Conservation (phyloP, 768 basidiomycete genomes). For the Amanita brunnescens region DNA sequence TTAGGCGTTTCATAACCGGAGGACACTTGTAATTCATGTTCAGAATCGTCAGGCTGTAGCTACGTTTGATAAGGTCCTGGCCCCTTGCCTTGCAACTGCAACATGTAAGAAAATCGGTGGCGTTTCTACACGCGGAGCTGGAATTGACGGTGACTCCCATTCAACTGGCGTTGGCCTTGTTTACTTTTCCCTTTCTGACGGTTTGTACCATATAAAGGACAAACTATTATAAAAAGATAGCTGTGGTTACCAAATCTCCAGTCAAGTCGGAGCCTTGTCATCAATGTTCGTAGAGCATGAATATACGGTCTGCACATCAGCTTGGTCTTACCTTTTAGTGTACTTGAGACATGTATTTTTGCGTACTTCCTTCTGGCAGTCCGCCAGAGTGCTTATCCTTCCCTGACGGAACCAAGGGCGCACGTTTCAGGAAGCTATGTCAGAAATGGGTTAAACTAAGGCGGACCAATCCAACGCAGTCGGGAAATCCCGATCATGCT, state of each 20-base stretch:
- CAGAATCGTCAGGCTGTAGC: not conserved
- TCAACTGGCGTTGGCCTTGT: not conserved
- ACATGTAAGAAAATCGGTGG: not conserved
- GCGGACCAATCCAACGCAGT: not conserved
- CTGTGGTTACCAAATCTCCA: not conserved
- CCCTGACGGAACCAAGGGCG: not conserved
- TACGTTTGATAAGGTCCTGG: not conserved
- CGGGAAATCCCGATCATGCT: not conserved
- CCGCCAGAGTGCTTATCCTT: not conserved
- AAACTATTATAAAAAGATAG: not conserved
- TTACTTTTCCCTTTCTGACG: not conserved
- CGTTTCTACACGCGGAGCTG: not conserved
- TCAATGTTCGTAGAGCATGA: not conserved
- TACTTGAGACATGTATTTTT: not conserved
- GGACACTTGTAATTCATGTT: not conserved
- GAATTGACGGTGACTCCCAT: too few relatives aligned
- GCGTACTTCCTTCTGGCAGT: not conserved
- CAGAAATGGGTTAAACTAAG: not conserved
- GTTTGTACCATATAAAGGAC: not conserved
- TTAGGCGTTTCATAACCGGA: conserved; percentile 1
- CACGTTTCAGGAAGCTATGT: conserved; percentile 5
- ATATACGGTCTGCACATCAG: not conserved
- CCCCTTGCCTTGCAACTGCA: conserved; percentile 1
- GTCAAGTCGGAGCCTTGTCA: not conserved
- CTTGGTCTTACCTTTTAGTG: not conserved